Evolutionary conservation across 768 basidiomycete genomes (phyloP), one percentile per base, ranked within the genome.

Genomic region (Rossbeevera mucosa): DNA sequence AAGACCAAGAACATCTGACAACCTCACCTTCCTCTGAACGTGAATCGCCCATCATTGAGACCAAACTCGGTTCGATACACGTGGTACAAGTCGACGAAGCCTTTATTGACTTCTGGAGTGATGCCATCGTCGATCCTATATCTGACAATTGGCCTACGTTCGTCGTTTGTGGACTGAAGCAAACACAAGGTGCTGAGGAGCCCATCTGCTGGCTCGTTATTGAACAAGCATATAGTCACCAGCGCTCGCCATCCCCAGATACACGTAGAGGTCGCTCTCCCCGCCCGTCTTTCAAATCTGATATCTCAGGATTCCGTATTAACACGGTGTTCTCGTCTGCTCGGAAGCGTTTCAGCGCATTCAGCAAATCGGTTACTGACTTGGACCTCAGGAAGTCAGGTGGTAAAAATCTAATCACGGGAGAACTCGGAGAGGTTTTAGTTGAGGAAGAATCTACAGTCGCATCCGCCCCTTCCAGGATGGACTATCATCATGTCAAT

Each of bases 51-150:
- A 47, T 66, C 20, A 4, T 68, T 54, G 71, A 76, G 20, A 74
- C 76, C 0, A 65, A 69, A 8, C 66, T 84, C 11, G 69, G 74
- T 13, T 67, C 67, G 2, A 59, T 68, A 7, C 59, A 60, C 8
- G 57, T 80, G 30, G 69, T 83, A n/a, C 76, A 81, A 54, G 62
- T 91, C 11, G 89, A 91, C 60, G 88, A 91, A 60, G 86, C 88
- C 1, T 91, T 91, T 64, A 70, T 90, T 49, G 88, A 91, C 65
- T 89, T 89, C 63, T 91, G 88, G 87, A 78, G 76, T 47, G 88
- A 91, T 60, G 78, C 86, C 2, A 63, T 90, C 28, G 70, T 83
- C 14, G 88, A 91, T 60, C 81, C 86, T 16, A 77, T 88, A 52
- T 72, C 85, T 0, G 65, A 74, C 1, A 66, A 71, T 40, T 89